phyloP scores from a whole-genome alignment of 345 rosid genomes.

The Draba incana region DNA sequence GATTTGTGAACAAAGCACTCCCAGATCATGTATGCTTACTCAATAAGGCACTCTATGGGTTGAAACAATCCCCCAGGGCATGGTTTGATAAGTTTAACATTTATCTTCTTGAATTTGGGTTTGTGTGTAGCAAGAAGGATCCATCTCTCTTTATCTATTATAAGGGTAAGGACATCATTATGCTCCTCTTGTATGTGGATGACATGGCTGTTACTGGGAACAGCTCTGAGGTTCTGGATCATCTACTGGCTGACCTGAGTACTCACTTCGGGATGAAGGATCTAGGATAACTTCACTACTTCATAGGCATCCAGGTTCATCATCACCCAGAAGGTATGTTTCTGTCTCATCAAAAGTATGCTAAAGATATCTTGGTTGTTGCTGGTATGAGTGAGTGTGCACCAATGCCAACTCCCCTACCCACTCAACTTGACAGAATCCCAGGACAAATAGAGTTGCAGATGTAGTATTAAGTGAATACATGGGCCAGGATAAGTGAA shows the following conservation, averaged over 20 bases:
- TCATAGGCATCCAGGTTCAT: not conserved
- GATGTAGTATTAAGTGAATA: too few species aligned
- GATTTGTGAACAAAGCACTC: accelerated
- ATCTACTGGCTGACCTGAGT: too few species aligned
- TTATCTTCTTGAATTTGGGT: not conserved
- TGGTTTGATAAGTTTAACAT: not conserved
- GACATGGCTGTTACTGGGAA: not conserved
- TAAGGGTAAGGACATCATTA: not conserved
- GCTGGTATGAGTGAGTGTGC: not conserved
- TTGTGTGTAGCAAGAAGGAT: not conserved
- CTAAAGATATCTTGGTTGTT: not conserved
- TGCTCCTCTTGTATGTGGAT: not conserved
- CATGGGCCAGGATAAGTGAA: too few species aligned
- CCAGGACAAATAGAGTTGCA: not conserved
- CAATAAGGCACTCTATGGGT: not conserved
- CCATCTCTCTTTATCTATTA: not conserved
- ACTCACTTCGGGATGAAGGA: not conserved
- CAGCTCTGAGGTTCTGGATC: not conserved
- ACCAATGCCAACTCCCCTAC: not conserved
- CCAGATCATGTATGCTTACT: not conserved
- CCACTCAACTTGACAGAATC: not conserved
- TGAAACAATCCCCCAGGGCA: not conserved
- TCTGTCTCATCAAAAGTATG: not conserved
- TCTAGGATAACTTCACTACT: not conserved
- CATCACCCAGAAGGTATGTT: not conserved